A percentile compares a stretch with the other conserved stretches of the same genome.
These are phyloP conservation scores for Amniculicola lignicola DNA, from an alignment of 495 filamentous ascomycete genomes.

Conservation along the genomic window DNA sequence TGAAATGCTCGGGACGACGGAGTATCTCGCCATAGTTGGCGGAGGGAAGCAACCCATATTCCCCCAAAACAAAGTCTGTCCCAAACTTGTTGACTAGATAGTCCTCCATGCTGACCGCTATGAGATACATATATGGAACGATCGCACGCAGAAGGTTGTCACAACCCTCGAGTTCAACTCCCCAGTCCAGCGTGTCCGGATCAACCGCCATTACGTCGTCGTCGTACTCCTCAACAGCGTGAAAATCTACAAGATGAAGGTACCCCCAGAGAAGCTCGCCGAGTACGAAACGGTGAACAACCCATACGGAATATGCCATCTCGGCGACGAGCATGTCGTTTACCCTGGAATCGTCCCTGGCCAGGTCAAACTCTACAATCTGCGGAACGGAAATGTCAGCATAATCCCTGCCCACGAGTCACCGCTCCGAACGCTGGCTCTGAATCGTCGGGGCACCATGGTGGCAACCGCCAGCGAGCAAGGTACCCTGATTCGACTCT, in stretches of 20 bases:
- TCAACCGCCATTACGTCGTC: slow-evolving; percentile 74
- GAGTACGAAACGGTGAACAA: slow-evolving; percentile 88
- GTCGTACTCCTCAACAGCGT: slow-evolving; percentile 80
- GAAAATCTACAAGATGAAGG: slow-evolving; percentile 76
- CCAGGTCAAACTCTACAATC: slow-evolving; percentile 87
- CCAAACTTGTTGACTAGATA: slow-evolving; percentile 20
- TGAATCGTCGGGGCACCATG: slow-evolving; percentile 76
- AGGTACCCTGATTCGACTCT: slow-evolving; percentile 85
- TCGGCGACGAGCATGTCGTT: slow-evolving; percentile 67
- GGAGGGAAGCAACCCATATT: slow-evolving; percentile 85
- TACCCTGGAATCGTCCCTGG: slow-evolving; percentile 83
- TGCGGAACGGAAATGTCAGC: slow-evolving; percentile 78
- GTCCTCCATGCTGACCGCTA: slow-evolving; percentile 10
- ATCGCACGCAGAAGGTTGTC: slow-evolving; percentile 69
- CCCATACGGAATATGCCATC: slow-evolving; percentile 71
- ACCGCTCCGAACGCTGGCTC: slow-evolving; percentile 69
- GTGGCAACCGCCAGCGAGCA: slow-evolving; percentile 89
- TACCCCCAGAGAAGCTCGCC: slow-evolving; percentile 66
- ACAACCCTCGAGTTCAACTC: slow-evolving; percentile 71
- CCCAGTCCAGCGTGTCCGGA: slow-evolving; percentile 71
- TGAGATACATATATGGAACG: slow-evolving; percentile 88
- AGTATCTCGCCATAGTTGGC: slow-evolving; percentile 85
- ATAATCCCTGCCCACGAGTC: slow-evolving; percentile 91
- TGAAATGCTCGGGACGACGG: slow-evolving; percentile 83
- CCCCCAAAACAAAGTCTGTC: slow-evolving; percentile 74